Conservation (phyloP, 2,329 filamentous ascomycete genomes). For the Metarhizium album region DNA sequence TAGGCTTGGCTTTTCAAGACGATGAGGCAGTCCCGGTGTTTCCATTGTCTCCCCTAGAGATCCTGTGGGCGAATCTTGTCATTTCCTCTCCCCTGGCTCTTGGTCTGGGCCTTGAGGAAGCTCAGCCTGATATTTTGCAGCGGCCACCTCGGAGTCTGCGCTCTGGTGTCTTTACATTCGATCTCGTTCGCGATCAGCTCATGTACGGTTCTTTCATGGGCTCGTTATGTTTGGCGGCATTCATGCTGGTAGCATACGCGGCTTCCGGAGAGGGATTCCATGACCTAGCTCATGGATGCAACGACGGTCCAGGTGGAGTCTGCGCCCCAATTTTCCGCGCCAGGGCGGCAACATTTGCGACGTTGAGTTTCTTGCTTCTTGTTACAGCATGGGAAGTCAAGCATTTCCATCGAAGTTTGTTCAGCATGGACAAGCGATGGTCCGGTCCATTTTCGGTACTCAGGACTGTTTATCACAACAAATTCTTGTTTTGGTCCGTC, state of each 20-base stretch:
- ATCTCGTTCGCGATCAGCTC: conserved; percentile 54
- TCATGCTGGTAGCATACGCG: conserved; percentile 48
- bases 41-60: conserved; percentile 60
- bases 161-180: conserved; percentile 50
- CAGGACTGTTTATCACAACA: conserved; percentile 56
- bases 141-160: conserved; percentile 53
- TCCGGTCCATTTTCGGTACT: conserved; percentile 39
- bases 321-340: conserved; percentile 53
- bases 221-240: conserved; percentile 48
- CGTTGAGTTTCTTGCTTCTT: conserved; percentile 55
- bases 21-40: conserved; percentile 48
- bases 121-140: conserved; percentile 54
- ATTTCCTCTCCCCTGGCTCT: conserved; percentile 63
- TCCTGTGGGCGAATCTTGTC: conserved; percentile 67
- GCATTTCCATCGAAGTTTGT: conserved; percentile 58
- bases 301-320: conserved; percentile 35
- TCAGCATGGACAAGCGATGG: conserved; percentile 50
- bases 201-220: conserved; percentile 50
- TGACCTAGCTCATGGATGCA: conserved; percentile 45
- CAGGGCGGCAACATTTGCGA: conserved; percentile 58
- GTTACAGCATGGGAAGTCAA: conserved; percentile 66
- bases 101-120: conserved; percentile 60
- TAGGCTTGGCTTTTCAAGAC: conserved; percentile 61
- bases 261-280: conserved; percentile 32
- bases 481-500: conserved; percentile 55